phyloP scores from a whole-genome alignment of 1,284 basidiomycete species.

The Pseudomicrostroma phylloplanum region DNA sequence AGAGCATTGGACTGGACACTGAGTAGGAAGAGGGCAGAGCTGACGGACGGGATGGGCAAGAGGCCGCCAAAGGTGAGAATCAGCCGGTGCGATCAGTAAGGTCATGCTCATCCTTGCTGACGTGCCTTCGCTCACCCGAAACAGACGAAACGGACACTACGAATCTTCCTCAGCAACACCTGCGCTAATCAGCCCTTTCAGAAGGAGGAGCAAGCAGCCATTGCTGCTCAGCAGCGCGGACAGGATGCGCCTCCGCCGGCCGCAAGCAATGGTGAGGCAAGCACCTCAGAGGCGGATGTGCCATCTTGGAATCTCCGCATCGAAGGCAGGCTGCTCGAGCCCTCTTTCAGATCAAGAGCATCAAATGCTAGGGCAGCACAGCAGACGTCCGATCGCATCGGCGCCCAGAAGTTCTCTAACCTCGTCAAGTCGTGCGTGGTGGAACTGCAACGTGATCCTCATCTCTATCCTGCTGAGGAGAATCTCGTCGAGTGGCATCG shows the following conservation, averaged over 20 bases:
- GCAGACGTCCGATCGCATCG: conserved; percentile 37
- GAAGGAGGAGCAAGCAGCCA: conserved; percentile 48
- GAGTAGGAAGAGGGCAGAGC: conserved; percentile 78
- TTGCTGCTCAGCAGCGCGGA: conserved; percentile 42
- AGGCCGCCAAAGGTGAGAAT: conserved; percentile 51
- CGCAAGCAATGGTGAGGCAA: conserved; percentile 12
- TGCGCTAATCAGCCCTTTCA: conserved; percentile 66
- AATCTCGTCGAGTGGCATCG: conserved; percentile 54
- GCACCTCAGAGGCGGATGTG: conserved; percentile 51
- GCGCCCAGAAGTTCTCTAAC: conserved; percentile 67
- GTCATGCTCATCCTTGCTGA: conserved; percentile 2
- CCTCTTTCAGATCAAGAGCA: conserved; percentile 37
- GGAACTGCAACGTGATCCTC: conserved; percentile 77
- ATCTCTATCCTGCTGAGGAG: conserved; percentile 60
- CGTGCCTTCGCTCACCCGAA: neutral
- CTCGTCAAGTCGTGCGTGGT: conserved; percentile 77
- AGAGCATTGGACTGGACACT: conserved; percentile 92
- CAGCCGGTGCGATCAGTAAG: neutral
- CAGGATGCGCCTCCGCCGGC: conserved; percentile 18
- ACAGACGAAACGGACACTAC: conserved; percentile 74
- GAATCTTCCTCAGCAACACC: conserved; percentile 83
- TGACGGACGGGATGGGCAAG: conserved; percentile 44
- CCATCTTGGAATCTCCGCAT: conserved; percentile 85
- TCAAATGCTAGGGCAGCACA: conserved; percentile 41
- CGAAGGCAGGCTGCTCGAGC: conserved; percentile 73